Evolutionary conservation across 192 early-diverging fungal genomes (phyloP), one percentile per base, ranked within the genome.

Genomic region (Umbelopsis sp.): DNA sequence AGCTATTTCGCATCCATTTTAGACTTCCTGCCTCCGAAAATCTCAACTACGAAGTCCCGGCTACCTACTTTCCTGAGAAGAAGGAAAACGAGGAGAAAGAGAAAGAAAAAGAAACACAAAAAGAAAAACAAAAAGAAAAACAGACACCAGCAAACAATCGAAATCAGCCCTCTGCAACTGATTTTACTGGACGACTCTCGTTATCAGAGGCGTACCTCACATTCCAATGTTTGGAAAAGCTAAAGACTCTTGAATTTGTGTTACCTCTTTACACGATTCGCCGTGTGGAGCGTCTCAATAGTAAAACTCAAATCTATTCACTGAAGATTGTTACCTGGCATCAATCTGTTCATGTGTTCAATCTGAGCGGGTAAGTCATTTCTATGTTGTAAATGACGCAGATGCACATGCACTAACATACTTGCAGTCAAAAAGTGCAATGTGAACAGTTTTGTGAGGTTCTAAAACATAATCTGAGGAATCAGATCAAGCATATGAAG

Each of bases 261-360:
- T 75, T 98, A 10, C 98, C 96, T 16, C 90, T 97, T 51, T 96
- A 88, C 73, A 94, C 94, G 2, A 89, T 99, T 62, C 92, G 93
- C 65, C 87, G 94, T 9, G 96, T 99, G 12, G 98, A 99, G 78
- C 85, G 94, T 20, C 77, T 94, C 59, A 93, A 90, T 72, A 80
- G 86, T n/a, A 80, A 83, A 21, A 83, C 86, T 0, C 76, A 82
- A 74, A 86, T 83, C 29, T 89, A 92, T 53, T 85, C 90, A 24
- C 85, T 99, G 44, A 85, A 90, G 2, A 91, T 99, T 45, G 91
- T 94, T 2, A 92, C 93, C 16, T 95, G 96, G 90, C 97, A 99
- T 77, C 88, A 95, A 77, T 91, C 95, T 83, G 88, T 88, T 50
- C 78, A 97, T n/a, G 81, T 91, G 17, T 95, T 99, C 72, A 89